These are phyloP conservation scores for Crepidotus variabilis DNA, from an alignment of 768 basidiomycete species.

Conservation along the genomic window DNA sequence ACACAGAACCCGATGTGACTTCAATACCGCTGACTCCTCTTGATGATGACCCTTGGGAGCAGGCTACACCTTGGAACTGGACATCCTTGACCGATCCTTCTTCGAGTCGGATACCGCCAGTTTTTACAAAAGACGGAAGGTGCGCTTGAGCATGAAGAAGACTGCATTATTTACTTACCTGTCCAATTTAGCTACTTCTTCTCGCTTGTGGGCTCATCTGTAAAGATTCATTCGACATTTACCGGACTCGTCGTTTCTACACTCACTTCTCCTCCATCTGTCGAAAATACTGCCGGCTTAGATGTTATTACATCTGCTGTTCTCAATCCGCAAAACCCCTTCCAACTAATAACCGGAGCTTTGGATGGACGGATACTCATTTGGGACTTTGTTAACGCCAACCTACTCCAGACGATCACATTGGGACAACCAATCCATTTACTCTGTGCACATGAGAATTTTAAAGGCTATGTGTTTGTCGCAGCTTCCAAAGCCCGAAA, in stretches of 20 bases:
- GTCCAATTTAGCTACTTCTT: constrained; percentile 73
- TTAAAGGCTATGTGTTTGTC: constrained; percentile 70
- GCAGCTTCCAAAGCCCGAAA: constrained; percentile 52
- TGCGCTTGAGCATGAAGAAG: constrained; percentile 22
- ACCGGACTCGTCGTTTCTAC: constrained; percentile 83
- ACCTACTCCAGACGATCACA: constrained; percentile 70
- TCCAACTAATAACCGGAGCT: constrained; percentile 86
- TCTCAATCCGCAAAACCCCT: constrained; percentile 80
- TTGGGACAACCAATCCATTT: constrained; percentile 66
- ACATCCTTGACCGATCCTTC: constrained; percentile 65
- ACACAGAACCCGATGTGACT: constrained; percentile 10
- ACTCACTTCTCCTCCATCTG: constrained; percentile 50
- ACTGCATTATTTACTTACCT: not conserved
- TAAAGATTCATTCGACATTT: constrained; percentile 81
- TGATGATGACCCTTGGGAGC: constrained; percentile 19
- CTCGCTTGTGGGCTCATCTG: constrained; percentile 71
- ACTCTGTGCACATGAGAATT: constrained; percentile 66
- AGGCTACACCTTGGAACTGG: constrained; percentile 59
- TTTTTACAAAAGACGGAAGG: constrained; percentile 91
- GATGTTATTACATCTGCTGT: constrained; percentile 68
- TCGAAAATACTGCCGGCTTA: constrained; percentile 31
- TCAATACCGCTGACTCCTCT: constrained; percentile 11
- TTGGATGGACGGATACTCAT: constrained; percentile 80
- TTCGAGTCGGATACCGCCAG: constrained; percentile 59
- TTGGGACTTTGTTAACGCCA: constrained; percentile 92